These are phyloP conservation scores for Zea mays DNA, from an alignment of 176 grass and related monocot genomes.

Conservation along the genomic window DNA sequence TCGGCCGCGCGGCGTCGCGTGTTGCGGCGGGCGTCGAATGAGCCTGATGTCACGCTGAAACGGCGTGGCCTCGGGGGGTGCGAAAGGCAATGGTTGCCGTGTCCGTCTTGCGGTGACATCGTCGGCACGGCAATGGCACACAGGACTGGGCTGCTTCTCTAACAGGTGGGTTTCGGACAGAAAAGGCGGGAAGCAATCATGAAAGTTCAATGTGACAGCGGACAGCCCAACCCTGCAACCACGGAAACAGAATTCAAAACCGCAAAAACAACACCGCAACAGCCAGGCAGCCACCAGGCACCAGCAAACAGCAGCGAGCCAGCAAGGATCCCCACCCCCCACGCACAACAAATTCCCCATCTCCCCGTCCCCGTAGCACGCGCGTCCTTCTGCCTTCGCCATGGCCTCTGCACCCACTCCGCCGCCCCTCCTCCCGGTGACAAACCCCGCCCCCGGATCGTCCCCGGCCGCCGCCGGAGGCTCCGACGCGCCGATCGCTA, in stretches of 20 bases:
- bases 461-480: constrained; percentile 11
- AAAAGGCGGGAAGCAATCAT: not conserved
- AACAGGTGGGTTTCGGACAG: not conserved
- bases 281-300: no score
- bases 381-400: not conserved
- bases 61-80: constrained; percentile 29
- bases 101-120: constrained; percentile 20
- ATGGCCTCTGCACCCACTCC: constrained; percentile 63
- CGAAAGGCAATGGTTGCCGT: constrained; percentile 20
- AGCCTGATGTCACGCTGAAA: not conserved
- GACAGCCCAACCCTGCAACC: no score
- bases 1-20: not conserved
- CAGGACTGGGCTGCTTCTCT: not conserved
- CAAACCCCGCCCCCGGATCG: constrained; percentile 43
- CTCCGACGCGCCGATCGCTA: constrained; percentile 43
- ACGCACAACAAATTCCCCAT: not conserved
- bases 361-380: not conserved
- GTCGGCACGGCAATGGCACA: not conserved
- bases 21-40: constrained; percentile 15
- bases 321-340: no score
- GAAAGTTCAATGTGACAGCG: no score
- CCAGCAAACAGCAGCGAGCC: not conserved
- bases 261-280: no score
- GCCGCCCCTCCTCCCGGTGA: constrained; percentile 72
- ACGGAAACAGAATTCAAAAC: no score